Base-by-base conservation (phyloP, 2,329 filamentous ascomycete species). In the Fusarium sp. region DNA sequence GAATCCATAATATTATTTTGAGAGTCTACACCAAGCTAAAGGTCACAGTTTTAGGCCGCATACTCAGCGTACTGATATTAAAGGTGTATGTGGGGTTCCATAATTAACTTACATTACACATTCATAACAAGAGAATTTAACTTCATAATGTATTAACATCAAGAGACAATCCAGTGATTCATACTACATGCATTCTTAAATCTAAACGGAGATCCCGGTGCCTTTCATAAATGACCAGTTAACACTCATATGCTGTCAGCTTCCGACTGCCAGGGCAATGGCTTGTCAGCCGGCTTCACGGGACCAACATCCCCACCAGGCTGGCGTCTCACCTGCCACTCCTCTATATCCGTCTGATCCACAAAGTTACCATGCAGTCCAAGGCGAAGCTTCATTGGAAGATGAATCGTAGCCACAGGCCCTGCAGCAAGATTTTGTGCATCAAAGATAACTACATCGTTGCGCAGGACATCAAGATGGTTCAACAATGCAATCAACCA, bases 341-440 rank as follows among this genome's bases (percentile, higher is more conserved):
- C 53, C 11, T 64, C 62, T 33, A 66, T 64, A 5, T 66, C 62
- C 16, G 11, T 3, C 8, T 58, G 33, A 20, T 59, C 47, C 21
- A 66, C 59, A 38, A 64, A 68, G 23, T 66, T 66, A 0, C 62
- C 59, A 11, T 66, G 62, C 18, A 66, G 62, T 18, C 62, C 62
- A 10, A 64, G 56, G 0, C 59, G 23, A 2, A 66, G 53, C 13
- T 62, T 55, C 6, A 66, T 56, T 0, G 62, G 62, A 0, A 66
- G 15, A 33, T 59, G 46, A 29, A 66, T 55, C 3, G 39, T 47
- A 3, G 38, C 53, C 3, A 66, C 56, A 2, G 62, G 62, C 0
- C 59, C 62, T 3, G 44, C 39, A 5, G 46, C 23, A 2, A 64
- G 39, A 1, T 66, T 53, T 13, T 24, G 47, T 1, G 50, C 53